phyloP scores from a whole-genome alignment of 2,329 filamentous ascomycete genomes.

The Arthrobotrys pseudoclavata region DNA sequence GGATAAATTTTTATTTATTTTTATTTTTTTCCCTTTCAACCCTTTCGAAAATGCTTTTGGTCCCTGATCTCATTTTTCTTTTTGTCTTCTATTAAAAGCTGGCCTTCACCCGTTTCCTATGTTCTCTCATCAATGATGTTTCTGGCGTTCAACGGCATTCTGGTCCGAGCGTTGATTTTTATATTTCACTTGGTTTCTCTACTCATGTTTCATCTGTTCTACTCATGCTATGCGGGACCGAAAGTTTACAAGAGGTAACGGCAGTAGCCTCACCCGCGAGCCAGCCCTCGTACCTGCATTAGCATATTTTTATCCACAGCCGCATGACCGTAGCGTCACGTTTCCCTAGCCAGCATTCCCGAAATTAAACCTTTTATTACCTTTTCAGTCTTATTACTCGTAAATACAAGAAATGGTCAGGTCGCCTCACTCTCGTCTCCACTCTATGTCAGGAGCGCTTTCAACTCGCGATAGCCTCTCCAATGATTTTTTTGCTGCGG shows the following conservation, averaged over 20 bases:
- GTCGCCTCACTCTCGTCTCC: not conserved
- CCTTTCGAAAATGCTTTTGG: constrained; percentile 14
- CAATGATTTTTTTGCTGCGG: not conserved
- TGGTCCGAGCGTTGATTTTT: constrained; percentile 58
- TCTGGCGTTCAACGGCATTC: constrained; percentile 58
- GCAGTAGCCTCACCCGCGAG: constrained; percentile 40
- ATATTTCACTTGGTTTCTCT: constrained; percentile 32
- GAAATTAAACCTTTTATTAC: constrained; percentile 32
- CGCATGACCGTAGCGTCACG: constrained; percentile 46
- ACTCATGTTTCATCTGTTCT: constrained; percentile 29
- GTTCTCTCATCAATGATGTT: constrained; percentile 33
- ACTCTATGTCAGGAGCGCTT: not conserved
- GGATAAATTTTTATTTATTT: constrained; percentile 1
- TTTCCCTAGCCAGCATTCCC: constrained; percentile 29
- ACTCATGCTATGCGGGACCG: constrained; percentile 40
- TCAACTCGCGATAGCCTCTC: not conserved
- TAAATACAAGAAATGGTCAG: constrained; percentile 19
- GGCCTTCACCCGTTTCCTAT: constrained; percentile 52
- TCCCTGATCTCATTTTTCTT: constrained; percentile 2
- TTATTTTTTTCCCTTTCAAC: constrained; percentile 2
- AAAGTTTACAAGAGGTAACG: constrained; percentile 21
- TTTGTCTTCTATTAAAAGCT: constrained; percentile 40
- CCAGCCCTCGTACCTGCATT: constrained; percentile 41
- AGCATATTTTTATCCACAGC: constrained; percentile 31
- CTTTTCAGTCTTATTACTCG: not conserved